phyloP scores from a whole-genome alignment of 2,329 filamentous ascomycete species.

The Rutstroemia sp. region DNA sequence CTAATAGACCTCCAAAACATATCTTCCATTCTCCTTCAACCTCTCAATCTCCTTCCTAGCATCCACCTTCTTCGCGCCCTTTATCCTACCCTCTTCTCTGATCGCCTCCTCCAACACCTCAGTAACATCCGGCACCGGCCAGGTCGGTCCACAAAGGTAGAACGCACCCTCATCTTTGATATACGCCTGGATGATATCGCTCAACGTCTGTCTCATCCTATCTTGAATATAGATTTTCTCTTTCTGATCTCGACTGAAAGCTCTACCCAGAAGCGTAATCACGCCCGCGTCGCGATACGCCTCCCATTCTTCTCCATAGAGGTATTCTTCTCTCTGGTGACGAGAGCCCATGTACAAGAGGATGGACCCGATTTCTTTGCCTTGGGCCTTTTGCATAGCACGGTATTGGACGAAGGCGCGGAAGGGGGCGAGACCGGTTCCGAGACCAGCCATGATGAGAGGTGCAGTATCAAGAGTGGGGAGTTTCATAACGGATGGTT shows the following conservation, averaged over 20 bases:
- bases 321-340: slow-evolving; percentile 96
- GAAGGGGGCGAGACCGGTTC: slow-evolving; percentile 97
- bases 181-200: slow-evolving; percentile 79
- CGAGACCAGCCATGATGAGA: slow-evolving; percentile 98
- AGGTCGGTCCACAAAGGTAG: slow-evolving; percentile 96
- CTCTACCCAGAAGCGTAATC: slow-evolving; percentile 85
- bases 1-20: slow-evolving; percentile 93
- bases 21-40: slow-evolving; percentile 89
- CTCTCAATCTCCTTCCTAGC: slow-evolving; percentile 88
- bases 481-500: slow-evolving; percentile 99
- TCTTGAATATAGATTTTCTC: slow-evolving; percentile 99
- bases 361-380: slow-evolving; percentile 88
- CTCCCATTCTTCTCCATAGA: slow-evolving; percentile 99
- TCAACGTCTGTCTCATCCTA: slow-evolving; percentile 82
- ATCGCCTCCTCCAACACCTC: slow-evolving; percentile 92
- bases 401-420: slow-evolving; percentile 97
- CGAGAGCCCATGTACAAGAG: slow-evolving; percentile 95
- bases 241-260: slow-evolving; percentile 93
- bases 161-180: slow-evolving; percentile 83
- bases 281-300: slow-evolving; percentile 93
- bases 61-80: slow-evolving; percentile 70
- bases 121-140: slow-evolving; percentile 96
- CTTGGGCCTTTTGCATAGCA: slow-evolving; percentile 95
- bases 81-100: slow-evolving; percentile 60
- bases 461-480: slow-evolving; percentile 79